A percentile compares a stretch with the other conserved stretches of the same genome.
phyloP scores from a whole-genome alignment of 23 red algal genomes.

The Cyanidium caldarium region DNA sequence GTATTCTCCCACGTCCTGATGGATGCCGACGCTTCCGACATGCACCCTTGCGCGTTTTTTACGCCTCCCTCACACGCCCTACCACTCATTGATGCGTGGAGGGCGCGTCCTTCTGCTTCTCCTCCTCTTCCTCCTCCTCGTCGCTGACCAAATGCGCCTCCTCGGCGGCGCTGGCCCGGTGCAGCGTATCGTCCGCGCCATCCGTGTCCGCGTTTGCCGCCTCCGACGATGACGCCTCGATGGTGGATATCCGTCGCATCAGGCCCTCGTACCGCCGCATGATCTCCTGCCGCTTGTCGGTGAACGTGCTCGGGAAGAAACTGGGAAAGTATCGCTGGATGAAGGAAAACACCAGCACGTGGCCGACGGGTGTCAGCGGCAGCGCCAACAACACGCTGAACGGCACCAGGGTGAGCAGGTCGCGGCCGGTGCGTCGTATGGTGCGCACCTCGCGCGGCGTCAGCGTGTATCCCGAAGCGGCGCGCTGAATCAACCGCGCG shows the following conservation, averaged over 20 bases:
- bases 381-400: conserved; percentile 78
- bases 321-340: conserved; percentile 94
- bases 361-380: conserved; percentile 85
- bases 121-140: background rate
- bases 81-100: too few species aligned
- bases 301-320: conserved; percentile 96
- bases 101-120: too few species aligned
- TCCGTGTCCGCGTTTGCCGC: background rate
- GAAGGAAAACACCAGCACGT: conserved; percentile 94
- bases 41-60: too few species aligned
- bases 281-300: conserved; percentile 74
- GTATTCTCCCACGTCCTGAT: too few species aligned
- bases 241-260: background rate
- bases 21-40: too few species aligned
- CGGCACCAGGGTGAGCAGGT: conserved; percentile 79
- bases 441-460: conserved; percentile 89
- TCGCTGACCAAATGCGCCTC: background rate
- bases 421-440: conserved; percentile 60
- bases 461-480: conserved; percentile 57
- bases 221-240: too few species aligned
- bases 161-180: background rate
- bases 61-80: too few species aligned
- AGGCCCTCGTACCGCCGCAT: conserved; percentile 62
- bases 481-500: conserved; percentile 43
- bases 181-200: background rate